Evolutionary conservation across 768 basidiomycete genomes (phyloP).

Genomic region (Boletus bicolor): DNA sequence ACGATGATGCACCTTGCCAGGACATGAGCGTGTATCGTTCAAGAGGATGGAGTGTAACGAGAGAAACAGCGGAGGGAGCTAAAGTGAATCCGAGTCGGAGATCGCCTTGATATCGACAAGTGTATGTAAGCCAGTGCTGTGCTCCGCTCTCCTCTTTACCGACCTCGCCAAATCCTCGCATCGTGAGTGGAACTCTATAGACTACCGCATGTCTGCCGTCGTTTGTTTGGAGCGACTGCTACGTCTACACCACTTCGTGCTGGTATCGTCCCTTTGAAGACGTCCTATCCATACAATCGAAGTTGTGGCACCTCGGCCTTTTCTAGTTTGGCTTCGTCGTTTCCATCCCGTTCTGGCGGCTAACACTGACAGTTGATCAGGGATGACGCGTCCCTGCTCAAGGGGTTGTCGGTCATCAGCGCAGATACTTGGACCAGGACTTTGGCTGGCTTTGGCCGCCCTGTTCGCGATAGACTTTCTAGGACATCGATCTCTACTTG

Average conservation of each 20-base stretch:
- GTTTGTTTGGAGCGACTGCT: not conserved
- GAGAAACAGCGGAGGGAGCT: not conserved
- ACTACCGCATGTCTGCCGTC: not conserved
- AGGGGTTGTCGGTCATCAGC: not conserved
- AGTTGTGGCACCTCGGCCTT: not conserved
- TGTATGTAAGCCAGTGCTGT: constrained; percentile 29
- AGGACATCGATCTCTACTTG: too few relatives aligned
- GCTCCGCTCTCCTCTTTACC: not conserved
- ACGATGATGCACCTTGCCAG: constrained; percentile 63
- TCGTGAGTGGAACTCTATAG: not conserved
- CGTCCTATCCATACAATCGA: not conserved
- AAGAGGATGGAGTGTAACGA: constrained; percentile 1
- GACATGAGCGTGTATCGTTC: constrained; percentile 45
- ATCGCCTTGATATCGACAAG: constrained; percentile 32
- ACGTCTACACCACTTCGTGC: not conserved
- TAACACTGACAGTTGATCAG: not conserved
- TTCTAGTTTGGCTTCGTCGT: not conserved
- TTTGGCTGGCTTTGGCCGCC: not conserved
- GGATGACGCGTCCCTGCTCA: not conserved
- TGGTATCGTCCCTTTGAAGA: not conserved
- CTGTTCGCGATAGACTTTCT: not conserved
- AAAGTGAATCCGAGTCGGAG: constrained; percentile 7
- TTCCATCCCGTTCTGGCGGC: not conserved
- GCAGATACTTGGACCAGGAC: not conserved
- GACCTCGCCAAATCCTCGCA: not conserved